These are phyloP conservation scores for Baorangia bicolor DNA, from an alignment of 768 basidiomycete species.

Conservation along the genomic window DNA sequence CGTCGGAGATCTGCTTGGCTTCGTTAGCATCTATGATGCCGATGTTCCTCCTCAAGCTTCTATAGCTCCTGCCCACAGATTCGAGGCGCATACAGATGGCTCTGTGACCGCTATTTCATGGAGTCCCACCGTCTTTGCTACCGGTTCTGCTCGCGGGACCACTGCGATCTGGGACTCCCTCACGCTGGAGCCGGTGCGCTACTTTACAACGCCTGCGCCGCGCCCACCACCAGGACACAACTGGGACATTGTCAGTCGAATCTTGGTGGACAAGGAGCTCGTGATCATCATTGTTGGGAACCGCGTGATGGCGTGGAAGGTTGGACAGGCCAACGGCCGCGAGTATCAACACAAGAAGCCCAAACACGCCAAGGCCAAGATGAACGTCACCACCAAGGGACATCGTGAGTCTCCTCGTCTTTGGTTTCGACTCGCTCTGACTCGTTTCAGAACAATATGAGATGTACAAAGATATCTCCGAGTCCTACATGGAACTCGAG, in stretches of 20 bases:
- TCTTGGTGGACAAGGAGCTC: slow-evolving; percentile 53
- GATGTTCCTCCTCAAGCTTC: slow-evolving; percentile 12
- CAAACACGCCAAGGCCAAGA: slow-evolving; percentile 26
- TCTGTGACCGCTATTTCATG: slow-evolving; percentile 63
- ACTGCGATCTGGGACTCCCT: slow-evolving; percentile 65
- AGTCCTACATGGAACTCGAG: slow-evolving; percentile 52
- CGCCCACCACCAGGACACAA: slow-evolving; percentile 34
- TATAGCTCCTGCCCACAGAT: slow-evolving; percentile 41
- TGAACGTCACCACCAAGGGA: slow-evolving; percentile 39
- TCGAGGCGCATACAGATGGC: slow-evolving; percentile 66
- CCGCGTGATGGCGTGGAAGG: slow-evolving; percentile 66
- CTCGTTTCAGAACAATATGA: slow-evolving; percentile 55
- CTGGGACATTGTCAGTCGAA: slow-evolving; percentile 50
- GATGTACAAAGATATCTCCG: slow-evolving; percentile 58
- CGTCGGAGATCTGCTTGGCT: slow-evolving; percentile 65
- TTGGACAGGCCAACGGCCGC: slow-evolving; percentile 42
- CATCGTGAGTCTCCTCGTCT: slow-evolving; percentile 38
- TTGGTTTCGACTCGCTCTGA: neutral
- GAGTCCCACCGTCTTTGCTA: slow-evolving; percentile 57
- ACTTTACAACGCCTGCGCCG: slow-evolving; percentile 49
- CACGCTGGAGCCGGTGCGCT: slow-evolving; percentile 55
- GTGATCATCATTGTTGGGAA: slow-evolving; percentile 61
- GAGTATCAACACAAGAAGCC: slow-evolving; percentile 35
- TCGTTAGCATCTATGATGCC: slow-evolving; percentile 62
- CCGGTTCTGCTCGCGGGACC: slow-evolving; percentile 63